Evolutionary conservation across 1,139 yeast genomes (phyloP).

Genomic region (Saccharomyces uvarum): DNA sequence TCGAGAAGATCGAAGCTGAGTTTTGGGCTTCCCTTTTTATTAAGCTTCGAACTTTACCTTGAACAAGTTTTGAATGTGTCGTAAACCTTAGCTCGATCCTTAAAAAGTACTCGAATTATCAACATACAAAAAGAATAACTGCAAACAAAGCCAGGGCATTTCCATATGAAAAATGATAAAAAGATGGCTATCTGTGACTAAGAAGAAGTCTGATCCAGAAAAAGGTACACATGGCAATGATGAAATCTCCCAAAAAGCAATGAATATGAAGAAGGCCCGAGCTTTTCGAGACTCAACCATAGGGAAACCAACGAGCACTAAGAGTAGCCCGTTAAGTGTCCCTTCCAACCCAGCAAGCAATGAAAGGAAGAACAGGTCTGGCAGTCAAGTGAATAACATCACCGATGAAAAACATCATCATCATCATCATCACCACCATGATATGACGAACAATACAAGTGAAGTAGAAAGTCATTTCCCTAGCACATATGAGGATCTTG

Average conservation of each 20-base stretch:
- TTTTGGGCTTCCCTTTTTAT: background rate
- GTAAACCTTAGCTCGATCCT: background rate
- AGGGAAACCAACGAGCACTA: background rate
- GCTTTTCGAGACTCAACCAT: background rate
- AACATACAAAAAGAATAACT: background rate
- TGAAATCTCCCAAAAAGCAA: background rate
- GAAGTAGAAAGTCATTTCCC: background rate
- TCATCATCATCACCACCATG: background rate
- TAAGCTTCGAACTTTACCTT: background rate
- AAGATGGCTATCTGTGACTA: slow-evolving; percentile 13
- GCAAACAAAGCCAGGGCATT: background rate
- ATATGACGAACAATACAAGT: background rate
- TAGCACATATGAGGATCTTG: background rate
- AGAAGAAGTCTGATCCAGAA: slow-evolving; percentile 3
- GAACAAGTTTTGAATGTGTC: background rate
- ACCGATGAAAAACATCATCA: background rate
- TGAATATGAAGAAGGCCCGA: background rate
- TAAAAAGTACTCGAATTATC: background rate
- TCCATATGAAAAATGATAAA: slow-evolving; percentile 9
- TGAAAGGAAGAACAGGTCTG: background rate
- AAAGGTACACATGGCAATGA: background rate
- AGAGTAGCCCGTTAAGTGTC: background rate
- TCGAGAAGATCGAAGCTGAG: background rate
- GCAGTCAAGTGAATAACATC: background rate
- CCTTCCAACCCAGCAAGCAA: background rate